These are phyloP conservation scores for Leccinum fallax DNA, from an alignment of 1,284 basidiomycete genomes.

Conservation along the genomic window DNA sequence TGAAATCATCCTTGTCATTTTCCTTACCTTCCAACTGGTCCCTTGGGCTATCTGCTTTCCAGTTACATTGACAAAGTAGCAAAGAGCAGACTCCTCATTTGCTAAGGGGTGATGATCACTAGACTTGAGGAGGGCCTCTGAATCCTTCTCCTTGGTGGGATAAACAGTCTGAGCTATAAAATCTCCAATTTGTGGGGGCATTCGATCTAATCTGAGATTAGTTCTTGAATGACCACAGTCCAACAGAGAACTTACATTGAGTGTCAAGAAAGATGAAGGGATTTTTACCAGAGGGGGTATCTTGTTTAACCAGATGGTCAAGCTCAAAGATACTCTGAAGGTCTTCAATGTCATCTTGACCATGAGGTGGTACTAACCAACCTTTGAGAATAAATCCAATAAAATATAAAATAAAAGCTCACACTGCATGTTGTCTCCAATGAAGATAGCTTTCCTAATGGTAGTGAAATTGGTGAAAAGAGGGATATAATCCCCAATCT, in stretches of 20 bases:
- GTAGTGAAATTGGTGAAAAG: slow-evolving; percentile 33
- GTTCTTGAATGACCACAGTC: neutral
- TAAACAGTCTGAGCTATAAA: slow-evolving; percentile 72
- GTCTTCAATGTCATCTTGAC: slow-evolving; percentile 51
- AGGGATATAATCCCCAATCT: slow-evolving; percentile 45
- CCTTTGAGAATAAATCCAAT: neutral
- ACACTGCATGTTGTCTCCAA: slow-evolving; percentile 53
- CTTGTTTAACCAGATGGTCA: slow-evolving; percentile 41
- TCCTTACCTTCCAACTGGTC: slow-evolving; percentile 49
- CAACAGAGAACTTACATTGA: slow-evolving; percentile 49
- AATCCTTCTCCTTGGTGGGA: slow-evolving; percentile 38
- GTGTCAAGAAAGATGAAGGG: slow-evolving; percentile 52
- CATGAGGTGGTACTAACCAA: slow-evolving; percentile 56
- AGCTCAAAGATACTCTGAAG: slow-evolving; percentile 64
- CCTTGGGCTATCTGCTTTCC: slow-evolving; percentile 41
- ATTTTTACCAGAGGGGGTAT: slow-evolving; percentile 23
- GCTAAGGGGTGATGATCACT: slow-evolving; percentile 50
- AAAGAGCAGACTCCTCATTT: slow-evolving; percentile 39
- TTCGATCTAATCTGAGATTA: slow-evolving; percentile 54
- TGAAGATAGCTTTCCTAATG: slow-evolving; percentile 39
- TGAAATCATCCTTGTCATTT: slow-evolving; percentile 6
- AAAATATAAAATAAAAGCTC: slow-evolving; percentile 15
- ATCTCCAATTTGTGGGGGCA: slow-evolving; percentile 75
- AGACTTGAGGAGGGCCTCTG: slow-evolving; percentile 43
- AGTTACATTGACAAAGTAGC: slow-evolving; percentile 55